Evolutionary conservation across 73 alveolate genomes (phyloP).

Genomic region (Tetrahymena elliotti): DNA sequence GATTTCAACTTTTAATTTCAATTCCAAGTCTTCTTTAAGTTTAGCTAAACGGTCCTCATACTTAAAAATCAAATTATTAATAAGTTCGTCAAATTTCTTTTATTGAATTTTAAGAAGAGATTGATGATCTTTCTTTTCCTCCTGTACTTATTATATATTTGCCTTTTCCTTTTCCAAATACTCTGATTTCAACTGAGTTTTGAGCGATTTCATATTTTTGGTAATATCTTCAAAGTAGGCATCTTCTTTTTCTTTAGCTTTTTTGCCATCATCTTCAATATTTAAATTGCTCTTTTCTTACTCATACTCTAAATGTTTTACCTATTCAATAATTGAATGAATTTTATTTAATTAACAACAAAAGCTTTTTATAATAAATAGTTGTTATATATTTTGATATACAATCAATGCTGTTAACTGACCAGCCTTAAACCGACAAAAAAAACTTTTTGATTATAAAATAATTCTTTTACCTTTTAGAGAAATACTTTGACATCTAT

Average conservation of each 20-base stretch:
- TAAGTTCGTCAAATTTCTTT: conserved; percentile 55
- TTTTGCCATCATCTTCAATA: conserved; percentile 67
- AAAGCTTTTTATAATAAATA: too few relatives aligned
- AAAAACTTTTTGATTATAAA: too few relatives aligned
- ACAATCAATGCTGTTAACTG: not conserved
- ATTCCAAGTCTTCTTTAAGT: conserved; percentile 77
- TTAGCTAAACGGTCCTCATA: conserved; percentile 65
- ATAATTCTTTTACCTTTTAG: conserved; percentile 52
- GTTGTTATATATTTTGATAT: not conserved
- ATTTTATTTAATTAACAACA: conserved; percentile 12
- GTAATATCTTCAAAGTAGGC: conserved; percentile 65
- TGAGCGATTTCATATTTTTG: conserved; percentile 68
- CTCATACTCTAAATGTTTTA: conserved; percentile 90
- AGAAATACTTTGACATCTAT: conserved; percentile 79
- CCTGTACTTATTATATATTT: conserved; percentile 62
- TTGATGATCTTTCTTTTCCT: conserved; percentile 57
- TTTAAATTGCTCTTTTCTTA: conserved; percentile 66
- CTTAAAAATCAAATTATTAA: conserved; percentile 48
- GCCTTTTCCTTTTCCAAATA: conserved; percentile 62
- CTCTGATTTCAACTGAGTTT: conserved; percentile 68
- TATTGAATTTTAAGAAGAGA: conserved; percentile 47
- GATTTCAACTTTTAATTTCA: conserved; percentile 86
- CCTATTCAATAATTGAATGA: conserved; percentile 43
- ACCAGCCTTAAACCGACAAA: too few relatives aligned
- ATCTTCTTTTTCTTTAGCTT: conserved; percentile 69